Conservation (phyloP, 768 basidiomycete genomes). For the Glaciozyma antarctica region DNA sequence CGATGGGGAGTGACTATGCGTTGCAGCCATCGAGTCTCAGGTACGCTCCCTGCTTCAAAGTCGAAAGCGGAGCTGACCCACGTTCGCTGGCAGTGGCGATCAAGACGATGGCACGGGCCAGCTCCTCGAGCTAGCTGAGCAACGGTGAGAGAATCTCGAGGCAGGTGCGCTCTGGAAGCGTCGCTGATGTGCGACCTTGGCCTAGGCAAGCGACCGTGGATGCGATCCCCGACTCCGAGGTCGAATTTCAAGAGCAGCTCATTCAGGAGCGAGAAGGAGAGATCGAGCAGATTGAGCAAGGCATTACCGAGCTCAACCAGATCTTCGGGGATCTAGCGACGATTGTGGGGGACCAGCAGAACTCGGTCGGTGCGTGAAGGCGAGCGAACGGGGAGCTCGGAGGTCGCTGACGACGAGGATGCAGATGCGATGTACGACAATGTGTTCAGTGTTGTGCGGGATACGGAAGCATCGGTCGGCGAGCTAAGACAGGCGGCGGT, state of each 20-base stretch:
- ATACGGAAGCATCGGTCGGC: constrained; percentile 70
- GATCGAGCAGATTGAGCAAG: constrained; percentile 90
- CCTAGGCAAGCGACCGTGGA: constrained; percentile 17
- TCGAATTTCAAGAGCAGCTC: constrained; percentile 90
- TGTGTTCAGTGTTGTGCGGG: constrained; percentile 70
- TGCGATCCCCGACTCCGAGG: constrained; percentile 46
- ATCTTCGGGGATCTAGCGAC: constrained; percentile 95
- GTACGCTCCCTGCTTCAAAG: too few relatives aligned
- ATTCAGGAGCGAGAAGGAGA: constrained; percentile 90
- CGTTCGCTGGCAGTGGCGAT: background rate
- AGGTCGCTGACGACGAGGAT: too few relatives aligned
- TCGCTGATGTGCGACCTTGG: background rate
- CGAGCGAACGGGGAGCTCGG: background rate
- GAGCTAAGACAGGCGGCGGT: constrained; percentile 82
- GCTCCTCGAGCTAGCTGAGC: constrained; percentile 36
- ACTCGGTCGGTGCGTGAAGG: constrained; percentile 68
- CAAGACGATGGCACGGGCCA: constrained; percentile 1
- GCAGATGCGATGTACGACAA: constrained; percentile 93
- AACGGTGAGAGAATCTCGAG: constrained; percentile 10
- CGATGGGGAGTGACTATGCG: constrained; percentile 59
- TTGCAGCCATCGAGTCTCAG: too few relatives aligned
- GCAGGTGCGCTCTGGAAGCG: background rate
- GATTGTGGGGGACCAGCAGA: constrained; percentile 85
- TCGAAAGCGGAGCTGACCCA: background rate
- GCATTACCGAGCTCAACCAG: constrained; percentile 89